A percentile compares a stretch with the other conserved stretches of the same genome.
Evolutionary conservation across 73 alveolate genomes (phyloP).

Genomic region (Paramecium primaurelia): DNA sequence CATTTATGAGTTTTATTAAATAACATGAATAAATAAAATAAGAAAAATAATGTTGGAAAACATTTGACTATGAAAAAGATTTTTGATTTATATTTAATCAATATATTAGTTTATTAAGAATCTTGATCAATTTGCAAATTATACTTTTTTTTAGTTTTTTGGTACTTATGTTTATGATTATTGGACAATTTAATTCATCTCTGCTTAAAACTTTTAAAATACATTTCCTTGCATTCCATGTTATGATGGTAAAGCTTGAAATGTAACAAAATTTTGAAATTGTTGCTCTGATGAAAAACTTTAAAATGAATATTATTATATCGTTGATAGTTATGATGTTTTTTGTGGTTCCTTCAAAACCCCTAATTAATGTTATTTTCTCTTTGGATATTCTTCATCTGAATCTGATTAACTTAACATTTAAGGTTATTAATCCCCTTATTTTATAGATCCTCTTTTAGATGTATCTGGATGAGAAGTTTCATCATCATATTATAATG

Average conservation of each 20-base stretch:
- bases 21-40: background rate
- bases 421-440: background rate
- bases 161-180: background rate
- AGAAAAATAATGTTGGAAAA: background rate
- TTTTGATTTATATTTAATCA: background rate
- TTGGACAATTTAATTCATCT: background rate
- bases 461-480: background rate
- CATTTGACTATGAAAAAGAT: background rate
- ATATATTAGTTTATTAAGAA: background rate
- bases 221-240: background rate
- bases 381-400: background rate
- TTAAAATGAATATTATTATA: background rate
- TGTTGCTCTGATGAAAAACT: background rate
- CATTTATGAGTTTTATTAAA: background rate
- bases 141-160: background rate
- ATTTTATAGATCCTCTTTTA: background rate
- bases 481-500: background rate
- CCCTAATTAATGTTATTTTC: background rate
- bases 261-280: conserved; percentile 29
- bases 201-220: background rate
- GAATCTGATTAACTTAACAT: conserved; percentile 9
- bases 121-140: background rate
- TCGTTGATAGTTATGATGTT: background rate
- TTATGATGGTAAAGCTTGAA: conserved; percentile 2
- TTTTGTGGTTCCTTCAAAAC: background rate